phyloP scores from a whole-genome alignment of 2,329 filamentous ascomycete genomes.

The Calonectria naviculata region DNA sequence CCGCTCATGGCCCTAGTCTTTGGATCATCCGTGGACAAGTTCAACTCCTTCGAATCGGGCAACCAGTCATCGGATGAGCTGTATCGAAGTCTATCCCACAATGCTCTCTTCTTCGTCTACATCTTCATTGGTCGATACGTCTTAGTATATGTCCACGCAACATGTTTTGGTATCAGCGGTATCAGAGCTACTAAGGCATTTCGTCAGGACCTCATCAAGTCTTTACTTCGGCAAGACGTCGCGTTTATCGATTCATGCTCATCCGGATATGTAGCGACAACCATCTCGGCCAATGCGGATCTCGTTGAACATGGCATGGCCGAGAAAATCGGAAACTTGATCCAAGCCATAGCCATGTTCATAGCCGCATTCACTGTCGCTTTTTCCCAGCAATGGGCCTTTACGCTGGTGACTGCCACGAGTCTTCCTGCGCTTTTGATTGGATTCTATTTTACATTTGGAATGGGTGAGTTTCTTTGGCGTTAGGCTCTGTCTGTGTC shows the following conservation, averaged over 20 bases:
- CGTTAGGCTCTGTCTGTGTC: too few species aligned
- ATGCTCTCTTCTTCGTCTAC: neutral
- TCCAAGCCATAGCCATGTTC: neutral
- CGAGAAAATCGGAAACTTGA: neutral
- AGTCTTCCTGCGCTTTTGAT: neutral
- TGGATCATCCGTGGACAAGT: neutral
- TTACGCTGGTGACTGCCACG: neutral
- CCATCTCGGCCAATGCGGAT: neutral
- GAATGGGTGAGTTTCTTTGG: neutral
- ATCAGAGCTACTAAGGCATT: neutral
- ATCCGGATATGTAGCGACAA: neutral
- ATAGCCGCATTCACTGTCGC: neutral
- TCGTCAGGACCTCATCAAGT: neutral
- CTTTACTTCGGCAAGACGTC: neutral
- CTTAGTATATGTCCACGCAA: neutral
- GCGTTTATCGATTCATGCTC: neutral
- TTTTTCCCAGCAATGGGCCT: neutral
- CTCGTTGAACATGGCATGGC: neutral
- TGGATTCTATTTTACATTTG: neutral
- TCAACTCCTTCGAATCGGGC: neutral
- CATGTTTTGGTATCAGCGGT: neutral
- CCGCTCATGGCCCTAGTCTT: neutral
- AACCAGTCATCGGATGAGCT: neutral
- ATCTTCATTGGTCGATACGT: neutral
- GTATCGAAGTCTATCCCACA: neutral